Evolutionary conservation across 1,139 yeast species (phyloP), one percentile per base, ranked within the genome.

Genomic region (Yamadazyma atmosphaerica): DNA sequence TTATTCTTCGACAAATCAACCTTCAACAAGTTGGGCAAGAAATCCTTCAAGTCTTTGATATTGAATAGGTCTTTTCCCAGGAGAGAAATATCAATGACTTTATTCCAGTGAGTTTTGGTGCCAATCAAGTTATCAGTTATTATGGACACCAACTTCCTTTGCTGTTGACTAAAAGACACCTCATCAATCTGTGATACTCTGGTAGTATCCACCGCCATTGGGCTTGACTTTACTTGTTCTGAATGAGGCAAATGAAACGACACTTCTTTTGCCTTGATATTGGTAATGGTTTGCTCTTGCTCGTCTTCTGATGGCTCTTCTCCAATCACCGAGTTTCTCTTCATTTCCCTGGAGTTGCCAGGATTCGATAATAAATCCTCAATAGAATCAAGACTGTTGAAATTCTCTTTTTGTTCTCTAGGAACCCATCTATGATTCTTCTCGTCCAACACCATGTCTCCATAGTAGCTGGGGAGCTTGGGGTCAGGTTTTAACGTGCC

Each of bases 161-260:
- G 71, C 0, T 78, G 66, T 45, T 72, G 73, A 1, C 81, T 66
- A 49, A 77, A 79, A 1, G 81, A 70, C 3, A 74, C 44, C 30
- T 77, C 72, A n/a, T 63, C 67, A 7, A 72, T 40, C 34, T 71
- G 74, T 1, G 78, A 71, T 1, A 66, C 49, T 32, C 61, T 61
- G 0, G 79, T 74, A 0, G 72, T 63, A 44, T 72, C 71, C 33
- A 43, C 45, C 2, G 31, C 23, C 25, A 36, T 23, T 2, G 53
- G 53, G 30, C 60, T 58, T 33, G 54, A 42, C 29, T 46, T 39
- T 2, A 52, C 53, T 37, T 50, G 44, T 11, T 42, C 53, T 38
- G 52, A 45, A 39, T 57, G 61, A 0, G 72, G 74, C 28, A 68
- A 52, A 41, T 66, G 71, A 41, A 72, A 72, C 2, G 76, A 69